phyloP scores from a whole-genome alignment of 2,329 filamentous ascomycete genomes.

The Paraphaeosphaeria minitans region DNA sequence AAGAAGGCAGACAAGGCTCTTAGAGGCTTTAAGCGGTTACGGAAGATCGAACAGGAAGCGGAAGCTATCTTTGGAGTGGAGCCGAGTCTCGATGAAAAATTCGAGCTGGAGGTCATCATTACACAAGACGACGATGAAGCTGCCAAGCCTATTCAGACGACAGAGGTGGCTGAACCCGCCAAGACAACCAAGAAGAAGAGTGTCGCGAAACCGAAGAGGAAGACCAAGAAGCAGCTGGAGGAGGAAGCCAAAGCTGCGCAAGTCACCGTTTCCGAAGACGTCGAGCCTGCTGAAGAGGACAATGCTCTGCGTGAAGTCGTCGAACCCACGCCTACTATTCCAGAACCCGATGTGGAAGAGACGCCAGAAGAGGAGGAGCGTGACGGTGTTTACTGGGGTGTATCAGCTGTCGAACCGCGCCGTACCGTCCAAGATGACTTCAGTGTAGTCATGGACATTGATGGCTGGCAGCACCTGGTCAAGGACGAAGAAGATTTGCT shows the following conservation, averaged over 20 bases:
- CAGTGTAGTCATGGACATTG: conserved; percentile 67
- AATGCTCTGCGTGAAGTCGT: conserved; percentile 28
- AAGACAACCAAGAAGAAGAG: conserved; percentile 43
- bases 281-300: conserved; percentile 48
- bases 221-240: conserved; percentile 77
- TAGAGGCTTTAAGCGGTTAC: conserved; percentile 61
- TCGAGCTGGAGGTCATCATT: conserved; percentile 40
- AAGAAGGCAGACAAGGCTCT: conserved; percentile 71
- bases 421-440: conserved; percentile 71
- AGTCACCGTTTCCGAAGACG: conserved; percentile 49
- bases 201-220: conserved; percentile 69
- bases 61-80: conserved; percentile 67
- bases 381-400: conserved; percentile 63
- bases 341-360: conserved; percentile 38
- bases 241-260: conserved; percentile 54
- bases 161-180: conserved; percentile 34
- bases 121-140: conserved; percentile 54
- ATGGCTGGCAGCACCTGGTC: conserved; percentile 71
- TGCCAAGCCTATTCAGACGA: conserved; percentile 44
- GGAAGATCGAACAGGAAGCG: conserved; percentile 83
- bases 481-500: conserved; percentile 72
- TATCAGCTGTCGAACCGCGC: conserved; percentile 63
- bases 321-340: conserved; percentile 28
- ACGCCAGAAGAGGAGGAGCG: conserved; percentile 46
- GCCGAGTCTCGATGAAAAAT: conserved; percentile 53